Evolutionary conservation across 805 yeast species (phyloP).

Genomic region (Spathaspora girioi): DNA sequence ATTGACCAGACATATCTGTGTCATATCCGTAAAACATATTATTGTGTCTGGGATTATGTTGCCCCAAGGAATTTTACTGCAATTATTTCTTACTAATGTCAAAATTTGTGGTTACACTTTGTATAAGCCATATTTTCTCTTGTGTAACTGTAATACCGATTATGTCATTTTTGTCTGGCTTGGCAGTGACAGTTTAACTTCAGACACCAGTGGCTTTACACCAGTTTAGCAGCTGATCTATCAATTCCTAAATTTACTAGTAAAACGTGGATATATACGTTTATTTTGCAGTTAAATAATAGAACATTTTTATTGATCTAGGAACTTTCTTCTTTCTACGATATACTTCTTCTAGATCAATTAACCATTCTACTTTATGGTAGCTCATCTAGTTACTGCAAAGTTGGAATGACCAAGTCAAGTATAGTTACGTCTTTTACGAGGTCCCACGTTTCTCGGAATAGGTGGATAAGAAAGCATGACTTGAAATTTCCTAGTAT

Average conservation of each 20-base stretch:
- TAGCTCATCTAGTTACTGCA: too few species aligned
- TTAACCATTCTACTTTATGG: too few species aligned
- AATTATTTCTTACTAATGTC: not conserved
- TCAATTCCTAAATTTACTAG: not conserved
- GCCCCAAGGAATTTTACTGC: not conserved
- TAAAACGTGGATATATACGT: not conserved
- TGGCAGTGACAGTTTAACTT: not conserved
- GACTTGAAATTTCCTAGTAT: not conserved
- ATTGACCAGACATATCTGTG: not conserved
- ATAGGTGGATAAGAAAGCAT: not conserved
- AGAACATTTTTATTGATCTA: not conserved
- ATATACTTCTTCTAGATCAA: not conserved
- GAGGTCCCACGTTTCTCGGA: not conserved
- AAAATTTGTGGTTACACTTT: not conserved
- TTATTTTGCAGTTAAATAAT: not conserved
- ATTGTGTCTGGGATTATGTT: not conserved
- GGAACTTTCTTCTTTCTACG: not conserved
- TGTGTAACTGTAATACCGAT: not conserved
- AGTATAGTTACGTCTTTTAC: not conserved
- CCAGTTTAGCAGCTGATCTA: not conserved
- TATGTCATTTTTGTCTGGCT: not conserved
- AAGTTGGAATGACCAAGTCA: not conserved
- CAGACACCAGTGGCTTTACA: not conserved
- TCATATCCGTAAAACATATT: not conserved
- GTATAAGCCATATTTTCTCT: not conserved